Percentiles rank a stretch among this genome's conserved stretches.
Evolutionary conservation across 2,329 filamentous ascomycete genomes (phyloP).

Genomic region (Aureobasidium sp.): DNA sequence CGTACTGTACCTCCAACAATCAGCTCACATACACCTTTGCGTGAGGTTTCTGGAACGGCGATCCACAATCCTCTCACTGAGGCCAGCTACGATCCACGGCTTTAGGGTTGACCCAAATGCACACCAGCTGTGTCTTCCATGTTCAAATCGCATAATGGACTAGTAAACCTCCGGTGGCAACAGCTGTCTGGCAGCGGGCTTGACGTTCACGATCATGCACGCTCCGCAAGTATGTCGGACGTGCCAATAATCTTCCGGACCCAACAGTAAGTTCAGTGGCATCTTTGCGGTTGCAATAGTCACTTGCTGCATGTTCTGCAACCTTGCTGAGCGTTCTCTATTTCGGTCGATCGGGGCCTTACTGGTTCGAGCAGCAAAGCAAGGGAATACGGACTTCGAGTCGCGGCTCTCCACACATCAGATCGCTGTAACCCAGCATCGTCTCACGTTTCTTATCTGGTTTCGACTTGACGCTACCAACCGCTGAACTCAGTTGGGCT

Average conservation of each 20-base stretch:
- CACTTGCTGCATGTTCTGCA: constrained; percentile 11
- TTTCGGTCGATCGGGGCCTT: constrained; percentile 15
- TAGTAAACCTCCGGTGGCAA: constrained; percentile 14
- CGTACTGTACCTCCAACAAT: neutral
- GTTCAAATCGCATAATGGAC: constrained; percentile 14
- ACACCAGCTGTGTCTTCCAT: constrained; percentile 1
- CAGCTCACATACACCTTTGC: neutral
- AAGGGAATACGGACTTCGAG: constrained; percentile 17
- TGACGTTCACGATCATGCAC: constrained; percentile 12
- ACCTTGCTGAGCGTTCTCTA: constrained; percentile 15
- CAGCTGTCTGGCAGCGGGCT: constrained; percentile 2
- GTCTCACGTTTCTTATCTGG: constrained; percentile 35
- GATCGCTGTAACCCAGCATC: constrained; percentile 17
- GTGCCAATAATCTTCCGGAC: constrained; percentile 12
- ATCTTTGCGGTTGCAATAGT: constrained; percentile 8
- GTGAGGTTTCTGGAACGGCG: constrained; percentile 1
- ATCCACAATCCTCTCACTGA: neutral
- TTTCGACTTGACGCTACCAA: constrained; percentile 15
- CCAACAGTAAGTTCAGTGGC: constrained; percentile 14
- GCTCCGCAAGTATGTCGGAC: constrained; percentile 8
- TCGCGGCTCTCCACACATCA: constrained; percentile 18
- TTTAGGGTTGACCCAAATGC: constrained; percentile 3
- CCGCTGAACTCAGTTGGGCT: constrained; percentile 16
- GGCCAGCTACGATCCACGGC: neutral
- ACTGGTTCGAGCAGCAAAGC: constrained; percentile 14